Evolutionary conservation across 179 eudicot species (phyloP).

Genomic region (Amaranthus tricolor): DNA sequence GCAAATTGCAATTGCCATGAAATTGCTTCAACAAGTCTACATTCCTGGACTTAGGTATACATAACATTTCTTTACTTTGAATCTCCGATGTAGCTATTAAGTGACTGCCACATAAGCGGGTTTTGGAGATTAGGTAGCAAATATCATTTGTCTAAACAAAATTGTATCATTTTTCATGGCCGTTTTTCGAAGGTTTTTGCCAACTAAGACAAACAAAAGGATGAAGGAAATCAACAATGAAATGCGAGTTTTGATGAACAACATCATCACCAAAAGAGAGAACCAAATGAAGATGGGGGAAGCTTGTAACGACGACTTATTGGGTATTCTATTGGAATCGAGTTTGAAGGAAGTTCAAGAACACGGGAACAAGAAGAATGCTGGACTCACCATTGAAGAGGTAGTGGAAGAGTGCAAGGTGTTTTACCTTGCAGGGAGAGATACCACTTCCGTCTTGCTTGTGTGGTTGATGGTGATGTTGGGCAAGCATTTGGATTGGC

Average conservation of each 20-base stretch:
- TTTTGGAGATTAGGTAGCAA: no score
- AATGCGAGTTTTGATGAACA: constrained; percentile 29
- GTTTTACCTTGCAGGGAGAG: constrained; percentile 35
- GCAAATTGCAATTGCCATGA: constrained; percentile 22
- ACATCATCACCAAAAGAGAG: constrained; percentile 31
- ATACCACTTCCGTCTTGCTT: constrained; percentile 32
- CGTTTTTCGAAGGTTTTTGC: constrained; percentile 27
- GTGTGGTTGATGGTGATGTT: constrained; percentile 28
- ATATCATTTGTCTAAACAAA: no score
- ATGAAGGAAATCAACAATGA: constrained; percentile 33
- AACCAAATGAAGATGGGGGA: constrained; percentile 24
- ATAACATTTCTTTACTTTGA: no score
- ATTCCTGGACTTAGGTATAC: constrained; percentile 33
- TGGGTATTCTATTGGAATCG: constrained; percentile 31
- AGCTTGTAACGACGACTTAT: constrained; percentile 24
- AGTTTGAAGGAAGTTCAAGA: constrained; percentile 28
- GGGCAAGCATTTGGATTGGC: constrained; percentile 31
- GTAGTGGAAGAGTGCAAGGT: constrained; percentile 32
- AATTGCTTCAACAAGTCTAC: constrained; percentile 26
- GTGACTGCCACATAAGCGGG: no score
- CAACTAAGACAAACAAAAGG: constrained; percentile 30
- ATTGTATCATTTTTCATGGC: not conserved
- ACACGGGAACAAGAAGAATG: constrained; percentile 26
- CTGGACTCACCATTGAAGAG: constrained; percentile 31
- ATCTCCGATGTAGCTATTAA: no score